Evolutionary conservation across 352 stramenopile species (phyloP).

Genomic region (Phytophthora syringae): DNA sequence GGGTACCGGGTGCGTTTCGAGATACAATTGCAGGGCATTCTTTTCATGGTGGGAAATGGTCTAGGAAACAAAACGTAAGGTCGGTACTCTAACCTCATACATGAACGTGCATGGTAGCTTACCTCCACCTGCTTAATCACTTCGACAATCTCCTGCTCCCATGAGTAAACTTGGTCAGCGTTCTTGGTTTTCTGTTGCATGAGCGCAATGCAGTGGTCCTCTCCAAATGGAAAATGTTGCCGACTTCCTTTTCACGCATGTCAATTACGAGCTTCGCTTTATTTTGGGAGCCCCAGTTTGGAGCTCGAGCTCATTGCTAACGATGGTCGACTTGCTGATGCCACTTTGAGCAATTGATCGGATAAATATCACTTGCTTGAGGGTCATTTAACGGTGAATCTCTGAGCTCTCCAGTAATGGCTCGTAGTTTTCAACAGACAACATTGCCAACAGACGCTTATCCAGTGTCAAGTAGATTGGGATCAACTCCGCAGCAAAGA

Average conservation of each 20-base stretch:
- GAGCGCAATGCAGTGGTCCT: background rate
- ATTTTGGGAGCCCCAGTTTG: constrained; percentile 23
- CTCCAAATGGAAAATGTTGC: constrained; percentile 4
- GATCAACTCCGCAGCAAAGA: constrained; percentile 78
- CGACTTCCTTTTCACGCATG: background rate
- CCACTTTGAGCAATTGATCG: background rate
- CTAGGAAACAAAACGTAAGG: constrained; percentile 4
- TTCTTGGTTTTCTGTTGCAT: constrained; percentile 17
- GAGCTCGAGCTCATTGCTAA: constrained; percentile 10
- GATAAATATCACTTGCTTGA: constrained; percentile 27
- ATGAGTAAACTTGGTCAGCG: constrained; percentile 11
- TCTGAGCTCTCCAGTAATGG: constrained; percentile 67
- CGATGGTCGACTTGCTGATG: constrained; percentile 1
- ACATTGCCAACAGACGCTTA: constrained; percentile 72
- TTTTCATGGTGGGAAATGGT: constrained; percentile 39
- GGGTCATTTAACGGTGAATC: constrained; percentile 49
- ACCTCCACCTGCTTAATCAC: constrained; percentile 34
- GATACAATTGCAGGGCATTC: constrained; percentile 46
- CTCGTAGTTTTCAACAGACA: constrained; percentile 85
- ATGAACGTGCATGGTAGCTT: background rate
- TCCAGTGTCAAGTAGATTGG: constrained; percentile 86
- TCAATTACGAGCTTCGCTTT: constrained; percentile 22
- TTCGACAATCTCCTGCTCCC: constrained; percentile 12
- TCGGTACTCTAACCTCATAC: background rate
- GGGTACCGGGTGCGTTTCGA: constrained; percentile 54